Percentiles rank a stretch among this genome's conserved stretches.
These are phyloP conservation scores for Penicillium sp. DNA, from an alignment of 2,329 filamentous ascomycete species.

Conservation along the genomic window DNA sequence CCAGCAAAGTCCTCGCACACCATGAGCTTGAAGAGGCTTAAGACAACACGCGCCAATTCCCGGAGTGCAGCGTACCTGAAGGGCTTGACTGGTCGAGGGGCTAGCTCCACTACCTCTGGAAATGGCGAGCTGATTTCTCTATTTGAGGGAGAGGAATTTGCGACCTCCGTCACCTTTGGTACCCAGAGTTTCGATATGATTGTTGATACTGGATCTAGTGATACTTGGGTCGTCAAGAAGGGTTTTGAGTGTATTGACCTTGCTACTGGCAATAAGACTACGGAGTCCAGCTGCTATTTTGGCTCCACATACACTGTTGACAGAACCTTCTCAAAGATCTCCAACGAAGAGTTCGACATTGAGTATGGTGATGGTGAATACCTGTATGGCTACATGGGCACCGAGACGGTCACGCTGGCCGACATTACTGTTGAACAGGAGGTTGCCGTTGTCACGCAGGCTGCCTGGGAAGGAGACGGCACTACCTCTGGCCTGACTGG, in stretches of 20 bases:
- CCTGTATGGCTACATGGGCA: slow-evolving; percentile 21
- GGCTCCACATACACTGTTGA: slow-evolving; percentile 17
- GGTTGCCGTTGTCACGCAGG: slow-evolving; percentile 7
- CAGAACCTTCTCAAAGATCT: slow-evolving; percentile 17
- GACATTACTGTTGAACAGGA: slow-evolving; percentile 14
- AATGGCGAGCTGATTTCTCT: slow-evolving; percentile 14
- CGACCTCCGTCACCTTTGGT: slow-evolving; percentile 25
- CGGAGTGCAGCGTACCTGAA: slow-evolving; percentile 7
- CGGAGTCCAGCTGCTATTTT: slow-evolving; percentile 17
- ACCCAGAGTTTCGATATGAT: slow-evolving; percentile 35
- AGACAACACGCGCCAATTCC: not conserved
- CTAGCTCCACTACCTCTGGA: not conserved
- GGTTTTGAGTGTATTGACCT: slow-evolving; percentile 37
- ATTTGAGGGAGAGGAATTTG: slow-evolving; percentile 16
- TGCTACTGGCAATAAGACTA: not conserved
- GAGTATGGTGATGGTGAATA: slow-evolving; percentile 27
- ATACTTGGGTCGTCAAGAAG: slow-evolving; percentile 46
- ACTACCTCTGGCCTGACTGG: slow-evolving; percentile 11
- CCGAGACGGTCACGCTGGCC: slow-evolving; percentile 24
- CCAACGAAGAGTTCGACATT: slow-evolving; percentile 22
- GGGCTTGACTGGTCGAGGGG: not conserved
- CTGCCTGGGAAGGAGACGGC: slow-evolving; percentile 9
- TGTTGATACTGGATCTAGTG: slow-evolving; percentile 51
- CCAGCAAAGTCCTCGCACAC: not conserved
- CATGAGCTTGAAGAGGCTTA: slow-evolving; percentile 5